phyloP scores from a whole-genome alignment of 768 basidiomycete species.

The Amanita phalloides region DNA sequence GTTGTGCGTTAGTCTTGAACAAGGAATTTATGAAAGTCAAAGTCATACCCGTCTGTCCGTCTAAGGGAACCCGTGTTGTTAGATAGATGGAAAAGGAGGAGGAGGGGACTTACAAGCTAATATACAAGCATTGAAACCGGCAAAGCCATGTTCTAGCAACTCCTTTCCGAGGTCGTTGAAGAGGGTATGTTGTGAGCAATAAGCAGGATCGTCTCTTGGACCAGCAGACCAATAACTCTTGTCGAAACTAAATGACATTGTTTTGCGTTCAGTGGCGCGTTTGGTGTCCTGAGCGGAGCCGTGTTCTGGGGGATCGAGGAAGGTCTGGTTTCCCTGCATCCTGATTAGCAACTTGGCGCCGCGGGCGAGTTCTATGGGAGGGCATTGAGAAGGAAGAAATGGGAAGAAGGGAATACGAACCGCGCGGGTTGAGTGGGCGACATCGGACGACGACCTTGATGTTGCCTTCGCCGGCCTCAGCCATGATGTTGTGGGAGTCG shows the following conservation, averaged over 20 bases:
- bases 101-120: conserved; percentile 75
- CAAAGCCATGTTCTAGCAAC: conserved; percentile 88
- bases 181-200: conserved; percentile 90
- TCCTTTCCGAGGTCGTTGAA: conserved; percentile 94
- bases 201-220: conserved; percentile 76
- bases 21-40: background rate
- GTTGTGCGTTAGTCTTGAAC: conserved; percentile 3
- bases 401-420: conserved; percentile 31
- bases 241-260: conserved; percentile 90
- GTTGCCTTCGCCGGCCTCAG: conserved; percentile 75
- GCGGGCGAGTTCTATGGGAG: conserved; percentile 66
- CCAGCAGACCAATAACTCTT: conserved; percentile 98
- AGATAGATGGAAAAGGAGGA: background rate
- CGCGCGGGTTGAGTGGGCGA: conserved; percentile 90
- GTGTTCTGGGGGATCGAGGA: conserved; percentile 80
- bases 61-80: conserved; percentile 14
- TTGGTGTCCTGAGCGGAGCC: conserved; percentile 61
- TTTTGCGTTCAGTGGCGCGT: conserved; percentile 83
- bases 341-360: conserved; percentile 92
- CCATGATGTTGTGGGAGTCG: conserved; percentile 30
- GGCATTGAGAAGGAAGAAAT: conserved; percentile 4
- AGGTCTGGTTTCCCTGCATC: conserved; percentile 91
- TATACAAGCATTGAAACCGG: conserved; percentile 97
- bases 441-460: conserved; percentile 94
- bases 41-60: conserved; percentile 78